These are phyloP conservation scores for Chimonanthus salicifolius DNA, from an alignment of 164 flowering plant genomes.

Conservation along the genomic window DNA sequence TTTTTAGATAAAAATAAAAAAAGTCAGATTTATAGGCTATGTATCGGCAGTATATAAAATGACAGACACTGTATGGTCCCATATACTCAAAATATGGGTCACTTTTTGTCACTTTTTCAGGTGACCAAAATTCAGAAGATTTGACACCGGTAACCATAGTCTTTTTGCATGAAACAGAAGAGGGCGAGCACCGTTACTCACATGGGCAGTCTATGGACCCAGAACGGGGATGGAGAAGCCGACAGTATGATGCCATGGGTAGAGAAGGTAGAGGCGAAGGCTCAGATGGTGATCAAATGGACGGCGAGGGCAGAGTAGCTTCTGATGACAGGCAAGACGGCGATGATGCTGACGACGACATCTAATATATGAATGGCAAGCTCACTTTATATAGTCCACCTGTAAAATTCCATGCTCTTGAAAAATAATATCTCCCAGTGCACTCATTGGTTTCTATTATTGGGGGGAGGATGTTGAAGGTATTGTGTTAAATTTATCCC, in stretches of 20 bases:
- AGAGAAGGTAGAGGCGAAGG: slow-evolving; percentile 19
- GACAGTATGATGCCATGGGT: slow-evolving; percentile 8
- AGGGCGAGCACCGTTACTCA: slow-evolving; percentile 29
- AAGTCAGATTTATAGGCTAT: too few species aligned
- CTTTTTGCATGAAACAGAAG: slow-evolving; percentile 13
- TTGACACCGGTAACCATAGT: too few species aligned
- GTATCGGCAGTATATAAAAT: too few species aligned
- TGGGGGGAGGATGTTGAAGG: neutral
- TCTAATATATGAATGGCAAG: neutral
- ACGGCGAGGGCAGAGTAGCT: slow-evolving; percentile 15
- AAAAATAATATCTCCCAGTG: slow-evolving; percentile 6
- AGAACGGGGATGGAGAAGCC: slow-evolving; percentile 25
- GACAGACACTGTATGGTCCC: too few species aligned
- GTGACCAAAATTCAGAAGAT: too few species aligned
- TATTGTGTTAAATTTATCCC: neutral
- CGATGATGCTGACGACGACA: slow-evolving; percentile 11
- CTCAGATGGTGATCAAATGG: slow-evolving; percentile 18
- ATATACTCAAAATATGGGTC: too few species aligned
- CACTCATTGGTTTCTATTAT: neutral
- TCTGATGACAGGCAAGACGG: slow-evolving; percentile 21
- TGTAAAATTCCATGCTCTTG: slow-evolving; percentile 13
- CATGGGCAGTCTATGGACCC: slow-evolving; percentile 34
- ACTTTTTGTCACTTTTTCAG: too few species aligned
- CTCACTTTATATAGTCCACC: neutral
- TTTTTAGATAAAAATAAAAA: too few species aligned